A percentile compares a stretch with the other conserved stretches of the same genome.
Conservation (phyloP, 2,329 filamentous ascomycete genomes). For the Raffaelea deltoideospora region DNA sequence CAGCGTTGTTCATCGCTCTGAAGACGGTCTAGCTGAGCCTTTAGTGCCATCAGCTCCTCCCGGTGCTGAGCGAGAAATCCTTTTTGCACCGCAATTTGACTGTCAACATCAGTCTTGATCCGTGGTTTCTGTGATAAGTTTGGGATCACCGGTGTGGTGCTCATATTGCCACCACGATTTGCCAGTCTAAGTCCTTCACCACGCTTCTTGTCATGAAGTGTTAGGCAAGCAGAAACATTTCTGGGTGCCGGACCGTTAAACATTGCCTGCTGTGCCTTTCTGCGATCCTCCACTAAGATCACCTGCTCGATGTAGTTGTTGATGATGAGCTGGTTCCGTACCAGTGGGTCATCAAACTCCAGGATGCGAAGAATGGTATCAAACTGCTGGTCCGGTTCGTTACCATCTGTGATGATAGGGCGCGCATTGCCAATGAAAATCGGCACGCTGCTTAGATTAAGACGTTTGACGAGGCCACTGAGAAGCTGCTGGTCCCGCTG, state of each 20-base stretch:
- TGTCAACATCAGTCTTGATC: constrained; percentile 66
- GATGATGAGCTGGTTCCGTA: constrained; percentile 74
- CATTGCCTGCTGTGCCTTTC: constrained; percentile 55
- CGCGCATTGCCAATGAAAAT: constrained; percentile 49
- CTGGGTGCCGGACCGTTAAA: constrained; percentile 41
- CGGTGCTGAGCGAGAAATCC: constrained; percentile 38
- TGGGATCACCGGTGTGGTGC: constrained; percentile 21
- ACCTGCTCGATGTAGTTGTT: constrained; percentile 70
- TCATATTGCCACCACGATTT: constrained; percentile 22
- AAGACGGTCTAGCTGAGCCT: constrained; percentile 29
- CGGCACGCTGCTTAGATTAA: constrained; percentile 31
- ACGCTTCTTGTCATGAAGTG: constrained; percentile 44
- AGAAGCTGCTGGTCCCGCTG: constrained; percentile 62
- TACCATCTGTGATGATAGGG: constrained; percentile 40
- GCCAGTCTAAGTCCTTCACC: constrained; percentile 46
- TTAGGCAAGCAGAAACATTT: constrained; percentile 62
- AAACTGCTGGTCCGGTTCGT: constrained; percentile 59
- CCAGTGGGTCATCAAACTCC: constrained; percentile 64
- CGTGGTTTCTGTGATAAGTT: constrained; percentile 41
- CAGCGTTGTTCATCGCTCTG: constrained; percentile 33
- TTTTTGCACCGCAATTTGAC: constrained; percentile 41
- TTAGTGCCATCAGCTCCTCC: constrained; percentile 35
- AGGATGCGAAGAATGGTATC: constrained; percentile 70
- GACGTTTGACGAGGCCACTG: constrained; percentile 44
- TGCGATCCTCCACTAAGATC: constrained; percentile 55